These are phyloP conservation scores for Syncephalastrum sp. DNA, from an alignment of 371 early-diverging fungal genomes.

Conservation along the genomic window DNA sequence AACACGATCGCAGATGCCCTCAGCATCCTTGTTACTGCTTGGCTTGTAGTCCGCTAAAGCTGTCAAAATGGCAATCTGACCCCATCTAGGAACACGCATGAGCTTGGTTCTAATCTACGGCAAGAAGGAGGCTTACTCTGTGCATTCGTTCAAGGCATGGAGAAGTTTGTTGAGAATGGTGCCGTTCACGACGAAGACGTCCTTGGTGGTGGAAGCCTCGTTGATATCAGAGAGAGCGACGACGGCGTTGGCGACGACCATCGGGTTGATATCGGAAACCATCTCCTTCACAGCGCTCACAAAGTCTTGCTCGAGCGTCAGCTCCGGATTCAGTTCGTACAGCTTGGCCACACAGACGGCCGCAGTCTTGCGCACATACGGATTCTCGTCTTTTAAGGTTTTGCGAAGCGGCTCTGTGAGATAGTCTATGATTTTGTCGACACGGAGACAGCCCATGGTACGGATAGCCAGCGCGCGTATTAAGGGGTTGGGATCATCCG, in stretches of 20 bases:
- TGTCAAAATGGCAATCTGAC: conserved; percentile 88
- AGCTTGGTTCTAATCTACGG: not conserved
- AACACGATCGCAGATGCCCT: conserved; percentile 88
- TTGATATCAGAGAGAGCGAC: conserved; percentile 90
- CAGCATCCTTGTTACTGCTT: conserved; percentile 67
- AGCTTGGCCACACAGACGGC: conserved; percentile 91
- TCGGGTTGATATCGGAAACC: conserved; percentile 93
- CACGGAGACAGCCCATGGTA: conserved; percentile 93
- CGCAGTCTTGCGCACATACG: conserved; percentile 94
- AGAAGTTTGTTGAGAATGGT: conserved; percentile 81
- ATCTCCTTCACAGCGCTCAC: conserved; percentile 81
- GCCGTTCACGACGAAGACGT: conserved; percentile 72
- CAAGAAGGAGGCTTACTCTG: conserved; percentile 65
- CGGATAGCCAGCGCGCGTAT: conserved; percentile 90
- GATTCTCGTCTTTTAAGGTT: conserved; percentile 78
- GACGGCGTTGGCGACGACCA: conserved; percentile 94
- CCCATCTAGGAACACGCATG: conserved; percentile 68
- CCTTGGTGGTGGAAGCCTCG: conserved; percentile 70
- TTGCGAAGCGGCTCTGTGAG: conserved; percentile 84
- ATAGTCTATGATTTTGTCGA: conserved; percentile 85
- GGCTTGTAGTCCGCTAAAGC: conserved; percentile 74
- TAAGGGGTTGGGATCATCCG: conserved; percentile 83
- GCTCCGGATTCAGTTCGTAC: conserved; percentile 62
- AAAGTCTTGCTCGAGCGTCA: conserved; percentile 79
- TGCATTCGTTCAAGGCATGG: conserved; percentile 91